phyloP scores from a whole-genome alignment of 1,139 yeast genomes.

The Candida albicans region DNA sequence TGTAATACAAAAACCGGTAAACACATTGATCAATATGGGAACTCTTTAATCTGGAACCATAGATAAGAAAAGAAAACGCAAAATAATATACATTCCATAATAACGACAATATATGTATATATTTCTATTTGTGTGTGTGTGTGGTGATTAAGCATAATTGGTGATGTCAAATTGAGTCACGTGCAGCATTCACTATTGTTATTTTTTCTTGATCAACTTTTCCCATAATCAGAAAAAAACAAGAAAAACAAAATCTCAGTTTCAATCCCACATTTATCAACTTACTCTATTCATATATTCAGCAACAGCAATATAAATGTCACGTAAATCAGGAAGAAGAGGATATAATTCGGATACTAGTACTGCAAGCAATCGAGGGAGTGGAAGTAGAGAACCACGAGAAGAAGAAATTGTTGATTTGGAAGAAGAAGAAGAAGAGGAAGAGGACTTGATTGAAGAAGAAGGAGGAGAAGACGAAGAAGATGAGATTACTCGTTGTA shows the following conservation, averaged over 20 bases:
- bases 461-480: slow-evolving; percentile 49
- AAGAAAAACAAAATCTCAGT: not conserved
- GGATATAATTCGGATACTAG: slow-evolving; percentile 5
- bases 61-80: too few relatives aligned
- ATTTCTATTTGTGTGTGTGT: not conserved
- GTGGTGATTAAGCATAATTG: too few relatives aligned
- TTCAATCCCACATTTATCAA: not conserved
- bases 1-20: slow-evolving; percentile 9
- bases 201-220: not conserved
- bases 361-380: slow-evolving; percentile 1
- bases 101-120: too few relatives aligned
- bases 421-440: slow-evolving; percentile 28
- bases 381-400: slow-evolving; percentile 9
- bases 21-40: slow-evolving; percentile 8
- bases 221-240: not conserved
- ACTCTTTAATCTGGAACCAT: slow-evolving; percentile 8
- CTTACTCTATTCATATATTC: not conserved
- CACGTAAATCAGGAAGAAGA: slow-evolving; percentile 32
- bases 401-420: slow-evolving; percentile 18
- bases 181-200: not conserved
- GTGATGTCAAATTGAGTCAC: too few relatives aligned
- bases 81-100: too few relatives aligned
- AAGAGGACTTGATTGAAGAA: slow-evolving; percentile 18
- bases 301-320: slow-evolving; percentile 16
- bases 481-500: slow-evolving; percentile 84